A percentile compares a stretch with the other conserved stretches of the same genome.
Evolutionary conservation across 495 filamentous ascomycete species (phyloP).

Genomic region (Immersiella caudata): DNA sequence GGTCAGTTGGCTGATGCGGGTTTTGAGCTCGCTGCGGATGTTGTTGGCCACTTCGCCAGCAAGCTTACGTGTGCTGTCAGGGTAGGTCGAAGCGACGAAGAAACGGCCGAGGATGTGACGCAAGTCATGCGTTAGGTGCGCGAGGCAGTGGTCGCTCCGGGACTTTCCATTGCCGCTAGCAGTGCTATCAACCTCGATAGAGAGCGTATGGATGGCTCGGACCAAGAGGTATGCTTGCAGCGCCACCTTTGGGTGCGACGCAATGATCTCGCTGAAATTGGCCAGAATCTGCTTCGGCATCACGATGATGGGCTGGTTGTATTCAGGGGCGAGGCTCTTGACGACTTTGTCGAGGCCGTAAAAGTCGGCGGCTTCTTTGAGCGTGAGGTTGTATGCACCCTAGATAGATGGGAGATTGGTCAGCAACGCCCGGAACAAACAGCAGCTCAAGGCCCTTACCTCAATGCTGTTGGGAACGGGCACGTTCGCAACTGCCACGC

Average conservation of each 20-base stretch:
- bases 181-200: not conserved
- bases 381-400: not conserved
- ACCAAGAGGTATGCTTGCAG: not conserved
- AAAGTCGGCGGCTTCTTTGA: not conserved
- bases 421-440: too few relatives aligned
- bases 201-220: not conserved
- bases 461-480: too few relatives aligned
- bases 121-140: not conserved
- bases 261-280: not conserved
- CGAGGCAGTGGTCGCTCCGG: not conserved
- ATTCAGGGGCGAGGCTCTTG: not conserved
- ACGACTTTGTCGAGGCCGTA: not conserved
- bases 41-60: conserved; percentile 69
- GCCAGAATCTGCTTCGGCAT: not conserved
- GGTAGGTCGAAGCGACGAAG: conserved; percentile 21
- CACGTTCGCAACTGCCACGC: too few relatives aligned
- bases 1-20: conserved; percentile 37
- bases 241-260: not conserved
- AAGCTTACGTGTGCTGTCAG: conserved; percentile 62
- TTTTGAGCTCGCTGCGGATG: conserved; percentile 64
- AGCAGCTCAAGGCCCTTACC: too few relatives aligned
- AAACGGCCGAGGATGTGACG: not conserved
- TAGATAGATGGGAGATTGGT: not conserved
- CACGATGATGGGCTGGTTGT: not conserved
- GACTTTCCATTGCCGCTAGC: not conserved